Evolutionary conservation across 2,329 filamentous ascomycete species (phyloP).

Genomic region (Byssothecium circinans): DNA sequence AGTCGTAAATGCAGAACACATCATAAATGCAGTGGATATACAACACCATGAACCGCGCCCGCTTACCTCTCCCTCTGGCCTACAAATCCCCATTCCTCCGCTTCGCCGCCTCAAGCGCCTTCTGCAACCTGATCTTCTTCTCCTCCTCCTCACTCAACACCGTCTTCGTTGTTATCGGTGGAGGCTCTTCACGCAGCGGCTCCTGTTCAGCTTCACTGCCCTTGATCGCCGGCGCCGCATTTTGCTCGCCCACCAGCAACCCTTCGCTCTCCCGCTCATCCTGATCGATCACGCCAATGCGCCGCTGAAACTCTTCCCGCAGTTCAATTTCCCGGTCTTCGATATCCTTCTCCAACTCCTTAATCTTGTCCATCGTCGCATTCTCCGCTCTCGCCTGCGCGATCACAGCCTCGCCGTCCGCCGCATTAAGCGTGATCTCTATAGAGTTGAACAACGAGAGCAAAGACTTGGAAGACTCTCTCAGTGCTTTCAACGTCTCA

Average conservation of each 20-base stretch:
- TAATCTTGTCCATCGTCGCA: conserved; percentile 45
- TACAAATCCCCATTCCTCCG: conserved; percentile 50
- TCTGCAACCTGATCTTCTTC: conserved; percentile 52
- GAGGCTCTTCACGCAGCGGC: no score
- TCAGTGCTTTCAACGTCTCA: conserved; percentile 40
- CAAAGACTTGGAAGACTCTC: conserved; percentile 42
- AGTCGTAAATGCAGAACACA: no score
- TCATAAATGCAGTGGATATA: no score
- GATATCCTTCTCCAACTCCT: conserved; percentile 41
- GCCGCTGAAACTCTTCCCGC: conserved; percentile 39
- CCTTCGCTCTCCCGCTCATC: conserved; percentile 35
- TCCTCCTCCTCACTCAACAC: conserved; percentile 39
- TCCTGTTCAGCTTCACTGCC: conserved; percentile 8
- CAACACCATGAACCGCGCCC: neutral
- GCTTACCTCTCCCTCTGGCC: neutral
- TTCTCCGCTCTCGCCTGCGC: conserved; percentile 54
- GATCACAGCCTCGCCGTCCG: conserved; percentile 57
- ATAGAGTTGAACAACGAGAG: conserved; percentile 50
- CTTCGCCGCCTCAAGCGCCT: conserved; percentile 58
- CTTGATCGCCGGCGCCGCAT: no score
- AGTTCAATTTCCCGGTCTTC: conserved; percentile 34
- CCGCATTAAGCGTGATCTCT: conserved; percentile 54
- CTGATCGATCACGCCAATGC: conserved; percentile 44
- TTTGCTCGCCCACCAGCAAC: conserved; percentile 31
- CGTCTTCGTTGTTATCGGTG: no score